Percentiles rank a stretch among this genome's conserved stretches.
phyloP scores from a whole-genome alignment of 116 monocot genomes.

The Dioscorea cayenensis region DNA sequence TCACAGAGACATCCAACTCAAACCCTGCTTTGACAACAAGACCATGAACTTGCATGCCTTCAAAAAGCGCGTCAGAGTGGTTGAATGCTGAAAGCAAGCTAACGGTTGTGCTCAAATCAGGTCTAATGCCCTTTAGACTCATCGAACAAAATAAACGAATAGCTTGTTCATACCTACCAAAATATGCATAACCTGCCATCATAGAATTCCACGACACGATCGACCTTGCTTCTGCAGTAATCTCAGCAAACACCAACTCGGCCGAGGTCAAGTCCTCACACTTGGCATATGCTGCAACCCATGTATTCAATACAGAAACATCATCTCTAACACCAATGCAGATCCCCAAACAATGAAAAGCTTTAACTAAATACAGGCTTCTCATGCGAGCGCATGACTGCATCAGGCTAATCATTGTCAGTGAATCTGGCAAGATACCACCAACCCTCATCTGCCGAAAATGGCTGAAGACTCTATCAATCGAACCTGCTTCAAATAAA shows the following conservation, averaged over 20 bases:
- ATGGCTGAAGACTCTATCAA: slow-evolving; percentile 4
- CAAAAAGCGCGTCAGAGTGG: slow-evolving; percentile 10
- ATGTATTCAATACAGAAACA: slow-evolving; percentile 23
- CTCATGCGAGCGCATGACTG: slow-evolving; percentile 7
- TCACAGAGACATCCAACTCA: slow-evolving; percentile 12
- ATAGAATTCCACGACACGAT: slow-evolving; percentile 37
- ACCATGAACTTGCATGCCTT: slow-evolving; percentile 19
- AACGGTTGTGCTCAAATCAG: slow-evolving; percentile 25
- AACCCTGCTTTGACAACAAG: slow-evolving; percentile 24
- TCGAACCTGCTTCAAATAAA: slow-evolving; percentile 5
- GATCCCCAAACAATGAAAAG: slow-evolving; percentile 26
- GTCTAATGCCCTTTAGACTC: slow-evolving; percentile 11
- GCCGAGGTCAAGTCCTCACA: slow-evolving; percentile 24
- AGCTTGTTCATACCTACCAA: slow-evolving; percentile 11
- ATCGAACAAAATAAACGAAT: slow-evolving; percentile 7
- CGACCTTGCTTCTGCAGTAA: slow-evolving; percentile 8
- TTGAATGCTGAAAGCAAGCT: slow-evolving; percentile 23
- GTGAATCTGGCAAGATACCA: slow-evolving; percentile 9
- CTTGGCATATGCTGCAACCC: slow-evolving; percentile 26
- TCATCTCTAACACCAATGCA: slow-evolving; percentile 9
- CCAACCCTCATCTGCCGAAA: slow-evolving; percentile 17
- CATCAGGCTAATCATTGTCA: slow-evolving; percentile 18
- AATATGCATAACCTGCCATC: slow-evolving; percentile 22
- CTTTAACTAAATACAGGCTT: slow-evolving; percentile 6
- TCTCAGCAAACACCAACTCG: slow-evolving; percentile 22